A percentile compares a stretch with the other conserved stretches of the same genome.
These are phyloP conservation scores for Chionographis japonica DNA, from an alignment of 106 monocot genomes.

Conservation along the genomic window DNA sequence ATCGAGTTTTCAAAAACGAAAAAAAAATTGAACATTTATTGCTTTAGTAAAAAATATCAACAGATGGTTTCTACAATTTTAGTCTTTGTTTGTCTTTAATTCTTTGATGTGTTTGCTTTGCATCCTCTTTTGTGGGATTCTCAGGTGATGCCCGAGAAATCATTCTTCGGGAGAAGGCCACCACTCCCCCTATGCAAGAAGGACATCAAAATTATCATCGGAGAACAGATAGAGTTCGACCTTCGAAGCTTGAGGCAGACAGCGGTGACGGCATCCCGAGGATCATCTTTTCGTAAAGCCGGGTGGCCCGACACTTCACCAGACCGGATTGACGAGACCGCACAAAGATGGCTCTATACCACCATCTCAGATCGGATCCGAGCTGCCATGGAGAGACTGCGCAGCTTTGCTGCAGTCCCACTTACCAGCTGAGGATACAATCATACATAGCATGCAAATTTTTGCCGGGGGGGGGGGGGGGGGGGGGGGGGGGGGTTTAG, in stretches of 20 bases:
- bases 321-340: slow-evolving; percentile 58
- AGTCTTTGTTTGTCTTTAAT: background rate
- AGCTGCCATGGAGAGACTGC: slow-evolving; percentile 64
- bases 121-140: background rate
- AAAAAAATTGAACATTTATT: too few relatives aligned
- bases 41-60: too few relatives aligned
- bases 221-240: slow-evolving; percentile 82
- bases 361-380: slow-evolving; percentile 67
- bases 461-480: background rate
- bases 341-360: slow-evolving; percentile 77
- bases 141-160: slow-evolving; percentile 97
- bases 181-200: slow-evolving; percentile 65
- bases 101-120: background rate
- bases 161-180: slow-evolving; percentile 66
- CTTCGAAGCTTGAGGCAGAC: slow-evolving; percentile 43
- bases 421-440: too few relatives aligned
- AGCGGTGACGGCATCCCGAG: slow-evolving; percentile 27
- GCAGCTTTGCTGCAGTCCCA: slow-evolving; percentile 3
- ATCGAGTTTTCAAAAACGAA: too few relatives aligned
- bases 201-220: slow-evolving; percentile 62
- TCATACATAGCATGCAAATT: too few relatives aligned
- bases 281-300: slow-evolving; percentile 8
- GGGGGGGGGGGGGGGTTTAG: too few relatives aligned
- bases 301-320: slow-evolving; percentile 55
- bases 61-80: too few relatives aligned